phyloP scores from a whole-genome alignment of 495 filamentous ascomycete genomes.

The Elasticomyces elasticus region DNA sequence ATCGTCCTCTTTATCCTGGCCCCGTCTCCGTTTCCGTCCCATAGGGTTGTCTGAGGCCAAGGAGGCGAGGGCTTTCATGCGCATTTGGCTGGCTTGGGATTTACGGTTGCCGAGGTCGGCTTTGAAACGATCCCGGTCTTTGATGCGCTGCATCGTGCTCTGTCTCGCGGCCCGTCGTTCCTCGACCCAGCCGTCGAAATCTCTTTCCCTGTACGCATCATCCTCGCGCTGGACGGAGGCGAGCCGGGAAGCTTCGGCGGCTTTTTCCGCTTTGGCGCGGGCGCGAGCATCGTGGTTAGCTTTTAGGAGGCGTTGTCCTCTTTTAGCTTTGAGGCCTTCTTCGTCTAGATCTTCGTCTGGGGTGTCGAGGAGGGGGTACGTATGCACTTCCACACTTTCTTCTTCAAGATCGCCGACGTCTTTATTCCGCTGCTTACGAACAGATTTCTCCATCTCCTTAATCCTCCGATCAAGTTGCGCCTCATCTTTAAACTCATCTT shows the following conservation, averaged over 20 bases:
- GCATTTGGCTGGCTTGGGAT: conserved; percentile 85
- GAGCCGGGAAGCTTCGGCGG: conserved; percentile 69
- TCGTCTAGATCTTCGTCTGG: conserved; percentile 91
- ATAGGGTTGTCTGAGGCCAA: conserved; percentile 79
- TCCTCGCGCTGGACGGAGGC: conserved; percentile 77
- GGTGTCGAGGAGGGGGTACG: conserved; percentile 78
- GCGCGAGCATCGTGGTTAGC: conserved; percentile 85
- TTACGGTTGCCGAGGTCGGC: conserved; percentile 91
- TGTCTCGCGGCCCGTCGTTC: conserved; percentile 67
- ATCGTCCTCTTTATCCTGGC: conserved; percentile 73
- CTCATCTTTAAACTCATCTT: conserved; percentile 87
- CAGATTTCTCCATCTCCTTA: conserved; percentile 76
- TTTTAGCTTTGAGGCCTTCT: conserved; percentile 76
- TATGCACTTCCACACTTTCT: conserved; percentile 61
- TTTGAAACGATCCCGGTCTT: conserved; percentile 84
- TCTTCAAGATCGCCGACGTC: conserved; percentile 80
- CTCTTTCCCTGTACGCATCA: conserved; percentile 67
- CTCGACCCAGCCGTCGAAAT: conserved; percentile 79
- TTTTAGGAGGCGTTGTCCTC: conserved; percentile 84
- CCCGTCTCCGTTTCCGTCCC: conserved; percentile 67
- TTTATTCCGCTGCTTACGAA: conserved; percentile 80
- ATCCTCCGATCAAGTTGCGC: conserved; percentile 66
- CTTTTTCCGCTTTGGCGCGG: conserved; percentile 90
- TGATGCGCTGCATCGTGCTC: conserved; percentile 68
- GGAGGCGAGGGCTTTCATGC: conserved; percentile 97